These are phyloP conservation scores for Royoungia palumana DNA, from an alignment of 768 basidiomycete species.

Conservation along the genomic window DNA sequence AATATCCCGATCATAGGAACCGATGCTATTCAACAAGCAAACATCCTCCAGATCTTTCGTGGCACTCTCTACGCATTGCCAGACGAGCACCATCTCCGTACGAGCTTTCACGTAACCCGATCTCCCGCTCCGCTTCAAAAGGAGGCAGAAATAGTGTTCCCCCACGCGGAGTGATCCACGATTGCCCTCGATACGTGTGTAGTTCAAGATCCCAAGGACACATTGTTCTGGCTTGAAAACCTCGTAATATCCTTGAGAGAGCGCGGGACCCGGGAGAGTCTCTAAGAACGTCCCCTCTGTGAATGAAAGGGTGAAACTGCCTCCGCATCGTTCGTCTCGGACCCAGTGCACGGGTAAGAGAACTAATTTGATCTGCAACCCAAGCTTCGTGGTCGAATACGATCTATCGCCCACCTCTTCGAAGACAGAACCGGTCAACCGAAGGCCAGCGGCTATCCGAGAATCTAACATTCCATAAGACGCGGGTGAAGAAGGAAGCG, in stretches of 20 bases:
- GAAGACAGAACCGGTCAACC: conserved; percentile 13
- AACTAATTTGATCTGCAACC: conserved; percentile 9
- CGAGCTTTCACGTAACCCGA: conserved; percentile 14
- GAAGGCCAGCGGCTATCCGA: background rate
- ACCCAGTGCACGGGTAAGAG: conserved; percentile 11
- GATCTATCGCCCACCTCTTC: conserved; percentile 16
- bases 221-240: conserved; percentile 15
- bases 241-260: conserved; percentile 15
- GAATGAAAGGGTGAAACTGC: conserved; percentile 14
- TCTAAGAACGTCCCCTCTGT: conserved; percentile 9
- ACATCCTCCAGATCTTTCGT: conserved; percentile 11
- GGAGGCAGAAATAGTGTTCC: conserved; percentile 10
- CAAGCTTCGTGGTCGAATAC: conserved; percentile 14
- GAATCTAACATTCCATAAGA: conserved; percentile 6
- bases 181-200: conserved; percentile 5
- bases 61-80: conserved; percentile 3
- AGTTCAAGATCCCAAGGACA: conserved; percentile 16
- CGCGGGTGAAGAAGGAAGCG: conserved; percentile 7
- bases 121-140: conserved; percentile 6
- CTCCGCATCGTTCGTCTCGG: background rate
- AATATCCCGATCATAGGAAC: conserved; percentile 1
- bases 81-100: conserved; percentile 13
- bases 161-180: conserved; percentile 8
- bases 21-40: conserved; percentile 6
- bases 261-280: conserved; percentile 2